Evolutionary conservation across 768 basidiomycete genomes (phyloP).

Genomic region (Rhodotorula taiwanensis): DNA sequence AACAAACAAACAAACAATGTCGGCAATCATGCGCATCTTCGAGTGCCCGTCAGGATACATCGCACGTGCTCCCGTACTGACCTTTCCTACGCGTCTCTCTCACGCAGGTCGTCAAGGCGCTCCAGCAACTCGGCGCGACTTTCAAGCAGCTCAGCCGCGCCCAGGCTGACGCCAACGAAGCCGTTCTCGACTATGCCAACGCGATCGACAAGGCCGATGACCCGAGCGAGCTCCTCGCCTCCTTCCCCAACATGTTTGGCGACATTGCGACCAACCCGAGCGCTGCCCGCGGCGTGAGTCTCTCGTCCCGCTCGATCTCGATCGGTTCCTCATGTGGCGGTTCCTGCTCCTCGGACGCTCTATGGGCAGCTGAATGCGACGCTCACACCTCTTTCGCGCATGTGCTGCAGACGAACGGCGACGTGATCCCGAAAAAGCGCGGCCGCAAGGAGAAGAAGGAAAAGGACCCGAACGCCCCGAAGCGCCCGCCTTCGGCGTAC

Average conservation of each 20-base stretch:
- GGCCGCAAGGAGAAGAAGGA: conserved; percentile 57
- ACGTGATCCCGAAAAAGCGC: conserved; percentile 49
- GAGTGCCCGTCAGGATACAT: not conserved
- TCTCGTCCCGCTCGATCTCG: too few relatives aligned
- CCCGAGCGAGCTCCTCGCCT: conserved; percentile 1
- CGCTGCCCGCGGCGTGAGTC: conserved; percentile 1
- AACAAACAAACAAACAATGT: not conserved
- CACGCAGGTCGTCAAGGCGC: conserved; percentile 19
- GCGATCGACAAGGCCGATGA: conserved; percentile 1
- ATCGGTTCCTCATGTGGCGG: too few relatives aligned
- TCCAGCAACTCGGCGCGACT: conserved; percentile 4
- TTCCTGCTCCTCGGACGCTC: too few relatives aligned
- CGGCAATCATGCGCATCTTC: not conserved
- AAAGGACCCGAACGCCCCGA: conserved; percentile 88
- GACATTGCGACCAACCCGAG: not conserved
- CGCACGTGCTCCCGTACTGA: not conserved
- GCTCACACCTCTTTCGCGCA: too few relatives aligned
- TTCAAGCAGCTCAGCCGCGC: conserved; percentile 14
- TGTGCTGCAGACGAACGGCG: conserved; percentile 13
- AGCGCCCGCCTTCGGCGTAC: conserved; percentile 85
- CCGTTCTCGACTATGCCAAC: conserved; percentile 6
- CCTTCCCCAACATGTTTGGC: conserved; percentile 17
- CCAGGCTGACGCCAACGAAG: conserved; percentile 6
- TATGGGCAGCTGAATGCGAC: too few relatives aligned
- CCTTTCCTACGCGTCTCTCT: too few relatives aligned